Evolutionary conservation across 1,284 basidiomycete genomes (phyloP).

Genomic region (Apiotrichum sp.): DNA sequence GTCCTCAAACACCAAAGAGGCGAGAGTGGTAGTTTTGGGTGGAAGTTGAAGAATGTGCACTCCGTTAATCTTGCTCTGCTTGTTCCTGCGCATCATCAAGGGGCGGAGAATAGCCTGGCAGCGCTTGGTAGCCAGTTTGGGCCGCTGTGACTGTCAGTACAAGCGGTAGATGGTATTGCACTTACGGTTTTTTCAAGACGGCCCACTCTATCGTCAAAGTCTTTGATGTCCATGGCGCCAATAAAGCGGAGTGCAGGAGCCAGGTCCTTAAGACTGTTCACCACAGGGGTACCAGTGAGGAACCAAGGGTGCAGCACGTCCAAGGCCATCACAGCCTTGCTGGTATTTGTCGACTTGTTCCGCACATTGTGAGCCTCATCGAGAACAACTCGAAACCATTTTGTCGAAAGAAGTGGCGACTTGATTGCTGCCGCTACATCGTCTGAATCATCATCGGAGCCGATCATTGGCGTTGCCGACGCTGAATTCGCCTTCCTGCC

Average conservation of each 20-base stretch:
- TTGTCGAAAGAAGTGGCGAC: slow-evolving; percentile 35
- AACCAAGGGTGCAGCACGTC: slow-evolving; percentile 36
- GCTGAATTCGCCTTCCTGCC: slow-evolving; percentile 10
- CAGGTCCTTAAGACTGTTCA: slow-evolving; percentile 22
- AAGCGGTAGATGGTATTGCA: background rate
- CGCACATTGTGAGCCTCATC: slow-evolving; percentile 47
- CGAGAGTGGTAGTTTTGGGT: slow-evolving; percentile 32
- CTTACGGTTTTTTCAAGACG: slow-evolving; percentile 23
- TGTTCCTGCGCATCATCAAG: slow-evolving; percentile 39
- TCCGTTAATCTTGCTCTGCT: slow-evolving; percentile 43
- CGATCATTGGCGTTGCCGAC: background rate
- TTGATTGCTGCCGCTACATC: slow-evolving; percentile 8
- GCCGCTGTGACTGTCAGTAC: slow-evolving; percentile 9
- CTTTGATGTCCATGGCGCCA: slow-evolving; percentile 27
- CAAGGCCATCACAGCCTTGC: slow-evolving; percentile 31
- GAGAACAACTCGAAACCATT: slow-evolving; percentile 46
- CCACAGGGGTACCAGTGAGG: slow-evolving; percentile 41
- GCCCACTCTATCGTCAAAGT: slow-evolving; percentile 30
- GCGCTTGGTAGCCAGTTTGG: slow-evolving; percentile 36
- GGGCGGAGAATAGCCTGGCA: slow-evolving; percentile 37
- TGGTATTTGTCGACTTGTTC: slow-evolving; percentile 36
- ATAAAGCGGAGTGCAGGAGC: slow-evolving; percentile 32
- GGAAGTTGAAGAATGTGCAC: slow-evolving; percentile 36
- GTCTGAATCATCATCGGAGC: slow-evolving; percentile 15
- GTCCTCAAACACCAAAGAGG: slow-evolving; percentile 33